Evolutionary conservation across 306 rosid genomes (phyloP), one percentile per base, ranked within the genome.

Genomic region (Gastrolobium bilobum): DNA sequence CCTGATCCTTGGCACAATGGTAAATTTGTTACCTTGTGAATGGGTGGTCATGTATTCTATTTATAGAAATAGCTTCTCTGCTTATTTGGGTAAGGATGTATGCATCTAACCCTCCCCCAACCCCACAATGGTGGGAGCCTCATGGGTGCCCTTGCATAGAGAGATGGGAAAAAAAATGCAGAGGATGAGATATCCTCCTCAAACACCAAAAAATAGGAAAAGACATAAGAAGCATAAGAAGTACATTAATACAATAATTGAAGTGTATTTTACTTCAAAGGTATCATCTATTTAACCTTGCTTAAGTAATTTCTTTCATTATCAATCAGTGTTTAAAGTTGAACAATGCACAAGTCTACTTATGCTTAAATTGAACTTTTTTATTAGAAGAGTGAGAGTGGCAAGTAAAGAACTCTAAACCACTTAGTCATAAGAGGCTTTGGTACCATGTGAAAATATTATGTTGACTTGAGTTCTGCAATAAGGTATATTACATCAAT

Each of bases 201-300:
- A 64, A 63, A 30, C 70, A 77, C 10, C 50, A 26, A 3, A 6
- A 42, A 20, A 38, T 2, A 14, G 4, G 3, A 15, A 73, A 73
- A 57, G 31, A 43, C 33, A 70, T 51, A 34, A 51, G 20, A 11
- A 67, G 56, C 73, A 34, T 5, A 68, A 62, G 57, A 43, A 10
- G 72, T 43, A 66, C 15, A 43, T 39, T 37, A 26, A 10, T 8
- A 20, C 31, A 69, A 50, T 50, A 35, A 34, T 13, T 69, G 59
- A 69, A 50, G 42, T 46, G 3, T 46, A 31, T 34, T 9, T 26
- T 9, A 10, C 29, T 72, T 54, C 53, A 38, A 39, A n/a, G 4
- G 20, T 60, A 15, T 74, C 33, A 75, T 43, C 26, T 75, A 10
- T 39, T 60, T 30, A 73, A 57, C 30, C 68, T 73, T 58, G 79